Evolutionary conservation across 2,329 filamentous ascomycete genomes (phyloP).

Genomic region (Phyllosticta ampelicida): DNA sequence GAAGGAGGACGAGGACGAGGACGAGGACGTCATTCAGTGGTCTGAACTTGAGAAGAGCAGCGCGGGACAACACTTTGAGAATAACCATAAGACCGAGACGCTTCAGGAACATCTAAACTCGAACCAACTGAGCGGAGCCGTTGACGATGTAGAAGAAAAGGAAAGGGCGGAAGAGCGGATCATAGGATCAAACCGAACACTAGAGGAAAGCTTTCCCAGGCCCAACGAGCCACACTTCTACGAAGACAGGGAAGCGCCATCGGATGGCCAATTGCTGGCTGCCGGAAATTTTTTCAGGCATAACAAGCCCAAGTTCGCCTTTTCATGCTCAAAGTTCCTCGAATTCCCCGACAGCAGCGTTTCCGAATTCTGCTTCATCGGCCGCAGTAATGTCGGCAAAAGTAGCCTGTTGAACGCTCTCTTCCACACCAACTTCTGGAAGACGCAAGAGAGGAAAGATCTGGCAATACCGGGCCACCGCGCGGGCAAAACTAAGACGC

Average conservation of each 20-base stretch:
- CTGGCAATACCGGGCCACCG: background rate
- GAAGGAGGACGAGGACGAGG: too few species aligned
- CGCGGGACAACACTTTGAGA: too few species aligned
- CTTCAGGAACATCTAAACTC: too few species aligned
- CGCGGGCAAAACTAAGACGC: slow-evolving; percentile 47
- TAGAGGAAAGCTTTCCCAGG: background rate
- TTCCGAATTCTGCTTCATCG: slow-evolving; percentile 56
- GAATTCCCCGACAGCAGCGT: slow-evolving; percentile 43
- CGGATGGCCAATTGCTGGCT: slow-evolving; percentile 28
- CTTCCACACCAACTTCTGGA: slow-evolving; percentile 32
- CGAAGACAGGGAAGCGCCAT: slow-evolving; percentile 14
- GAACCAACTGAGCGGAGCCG: too few species aligned
- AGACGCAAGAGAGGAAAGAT: slow-evolving; percentile 32
- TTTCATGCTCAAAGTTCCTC: slow-evolving; percentile 50
- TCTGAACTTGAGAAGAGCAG: too few species aligned
- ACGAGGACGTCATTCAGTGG: too few species aligned
- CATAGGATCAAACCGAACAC: background rate
- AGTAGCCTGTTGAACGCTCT: slow-evolving; percentile 55
- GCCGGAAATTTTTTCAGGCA: slow-evolving; percentile 36
- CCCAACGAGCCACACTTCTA: slow-evolving; percentile 6
- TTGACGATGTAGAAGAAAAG: too few species aligned
- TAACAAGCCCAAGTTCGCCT: slow-evolving; percentile 43
- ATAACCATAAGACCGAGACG: too few species aligned
- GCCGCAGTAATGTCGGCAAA: slow-evolving; percentile 62
- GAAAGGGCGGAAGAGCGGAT: background rate